phyloP scores from a whole-genome alignment of 1,284 basidiomycete genomes.

The Melampsora medusae region DNA sequence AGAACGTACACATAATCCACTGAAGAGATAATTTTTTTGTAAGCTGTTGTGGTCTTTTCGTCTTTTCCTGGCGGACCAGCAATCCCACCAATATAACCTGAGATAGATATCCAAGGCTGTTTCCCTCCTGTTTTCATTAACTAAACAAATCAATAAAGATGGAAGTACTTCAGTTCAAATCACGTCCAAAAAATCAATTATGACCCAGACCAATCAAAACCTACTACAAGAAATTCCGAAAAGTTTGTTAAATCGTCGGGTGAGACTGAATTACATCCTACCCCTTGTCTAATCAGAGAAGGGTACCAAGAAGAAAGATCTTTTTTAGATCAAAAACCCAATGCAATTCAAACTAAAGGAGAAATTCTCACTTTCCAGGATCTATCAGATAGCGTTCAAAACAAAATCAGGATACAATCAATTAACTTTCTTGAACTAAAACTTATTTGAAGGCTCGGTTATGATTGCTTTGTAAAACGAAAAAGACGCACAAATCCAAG shows the following conservation, averaged over 20 bases:
- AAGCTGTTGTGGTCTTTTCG: background rate
- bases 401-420: background rate
- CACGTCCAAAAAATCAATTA: background rate
- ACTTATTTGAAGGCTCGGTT: background rate
- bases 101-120: background rate
- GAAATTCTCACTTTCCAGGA: background rate
- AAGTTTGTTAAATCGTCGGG: background rate
- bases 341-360: background rate
- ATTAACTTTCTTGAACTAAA: background rate
- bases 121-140: background rate
- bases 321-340: background rate
- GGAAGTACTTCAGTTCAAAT: background rate
- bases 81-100: constrained; percentile 7
- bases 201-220: background rate
- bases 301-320: background rate
- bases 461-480: background rate
- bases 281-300: background rate
- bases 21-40: background rate
- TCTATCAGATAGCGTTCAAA: background rate
- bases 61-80: background rate
- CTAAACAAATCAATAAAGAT: background rate
- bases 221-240: background rate
- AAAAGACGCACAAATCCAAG: background rate
- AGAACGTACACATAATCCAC: background rate
- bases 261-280: background rate